Evolutionary conservation across 2,329 filamentous ascomycete species (phyloP), one percentile per base, ranked within the genome.

Genomic region (Stemphylium beticola): DNA sequence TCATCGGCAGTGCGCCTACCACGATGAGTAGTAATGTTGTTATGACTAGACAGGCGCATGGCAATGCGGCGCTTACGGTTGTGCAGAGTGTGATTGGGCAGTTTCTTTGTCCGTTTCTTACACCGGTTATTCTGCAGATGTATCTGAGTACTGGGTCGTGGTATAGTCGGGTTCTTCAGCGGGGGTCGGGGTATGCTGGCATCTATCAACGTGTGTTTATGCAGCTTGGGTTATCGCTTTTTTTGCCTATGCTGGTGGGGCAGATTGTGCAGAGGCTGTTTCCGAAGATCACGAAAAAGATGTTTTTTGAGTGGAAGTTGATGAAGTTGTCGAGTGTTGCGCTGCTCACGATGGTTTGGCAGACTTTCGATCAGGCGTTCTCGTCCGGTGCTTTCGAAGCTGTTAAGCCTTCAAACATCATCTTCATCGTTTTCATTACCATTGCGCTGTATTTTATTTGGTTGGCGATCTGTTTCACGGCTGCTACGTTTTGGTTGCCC

Each of bases 11-110:
- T 66, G 83, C 89, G 4, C 87, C 88, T 1, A 91, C 88, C 0
- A 91, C 88, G 0, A 88, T 91, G 64, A 83, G 86, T 7, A 89
- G 85, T 40, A 91, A 91, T 69, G 86, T 90, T 7, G 86, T 91
- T 36, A 90, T 91, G 87, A 91, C 88, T 5, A 78, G 87, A 22
- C 81, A 85, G 34, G 85, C 88, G 0, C 85, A 87, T 33, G 88
- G 88, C 4, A 89, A 91, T 38, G 62, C 70, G 0, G 74, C 73
- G 1, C 63, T 76, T 3, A 75, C 73, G 0, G 68, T 77, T 0
- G 87, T 90, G 29, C 87, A 90, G 66, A 87, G 89, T 1, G 81
- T 90, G 8, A 77, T 91, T 39, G 88, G 87, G 26, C 91, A 91
- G 71, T 81, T 90, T 9, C 76, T 87, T 0, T 88, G 88, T 1